Evolutionary conservation across 805 yeast genomes (phyloP), one percentile per base, ranked within the genome.

Genomic region (Yarrowia deformans): DNA sequence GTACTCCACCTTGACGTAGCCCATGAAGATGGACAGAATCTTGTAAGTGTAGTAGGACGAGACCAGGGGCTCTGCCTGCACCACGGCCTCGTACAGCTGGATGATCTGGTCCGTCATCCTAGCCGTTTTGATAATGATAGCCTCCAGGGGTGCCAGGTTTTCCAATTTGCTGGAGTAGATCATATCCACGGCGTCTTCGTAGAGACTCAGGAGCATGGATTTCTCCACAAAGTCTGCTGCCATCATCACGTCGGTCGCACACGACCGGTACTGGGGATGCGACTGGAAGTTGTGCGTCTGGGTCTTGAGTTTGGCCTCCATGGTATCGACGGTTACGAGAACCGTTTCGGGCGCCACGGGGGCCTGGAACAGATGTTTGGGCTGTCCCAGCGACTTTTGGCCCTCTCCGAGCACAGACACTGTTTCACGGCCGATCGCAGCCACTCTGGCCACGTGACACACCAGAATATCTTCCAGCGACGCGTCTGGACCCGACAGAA

Each of bases 1-100:
- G 56, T 63, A 63, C 39, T 63, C 68, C 12, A 49, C 56, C 48
- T 63, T 63, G 29, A 63, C 56, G 16, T 63, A 63, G 18, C 68
- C 37, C 68, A 63, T 63, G 37, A 48, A 49, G 9, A 63, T 49
- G 37, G 68, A 63, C 37, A 49, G n/a, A n/a, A 63, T 39, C 39
- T 63, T 63, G 68, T 39, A 63, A 1, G 56, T 49, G 18, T 63
- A 63, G 32, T 63, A 63, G 9, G 56, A 35, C 4, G 40, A 37
- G n/a, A 63, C 68, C 13, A 63, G 68, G 3, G 68, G 56, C 13
- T 63, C 68, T 0, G 66, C 32, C 46, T 39, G 37, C 2, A 49
- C 55, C n/a, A 63, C 56, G 1, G 55, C 46, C 18, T 63, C 68
- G 48, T 48, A 63, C 23, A 63, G 29, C 4, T 16, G 23, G 45